Conservation (phyloP, 1,284 basidiomycete genomes). For the Tylopilus orsonianus region DNA sequence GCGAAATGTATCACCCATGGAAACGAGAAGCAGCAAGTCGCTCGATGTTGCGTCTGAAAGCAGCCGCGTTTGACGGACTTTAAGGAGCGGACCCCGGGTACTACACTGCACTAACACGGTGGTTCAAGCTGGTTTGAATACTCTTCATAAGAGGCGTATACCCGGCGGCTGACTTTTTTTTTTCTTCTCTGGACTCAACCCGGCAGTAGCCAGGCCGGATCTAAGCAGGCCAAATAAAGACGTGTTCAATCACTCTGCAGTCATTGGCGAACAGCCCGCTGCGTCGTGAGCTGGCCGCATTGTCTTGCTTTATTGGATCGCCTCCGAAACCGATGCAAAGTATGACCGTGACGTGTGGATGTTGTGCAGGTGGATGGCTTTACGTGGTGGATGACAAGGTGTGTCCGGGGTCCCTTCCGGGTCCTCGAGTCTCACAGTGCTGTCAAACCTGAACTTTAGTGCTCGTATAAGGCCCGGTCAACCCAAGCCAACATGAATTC, state of each 20-base stretch:
- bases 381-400: slow-evolving; percentile 24
- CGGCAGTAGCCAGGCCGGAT: slow-evolving; percentile 1
- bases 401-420: slow-evolving; percentile 34
- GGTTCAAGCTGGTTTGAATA: slow-evolving; percentile 2
- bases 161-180: slow-evolving; percentile 5
- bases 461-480: slow-evolving; percentile 37
- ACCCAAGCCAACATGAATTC: slow-evolving; percentile 36
- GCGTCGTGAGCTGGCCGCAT: slow-evolving; percentile 8
- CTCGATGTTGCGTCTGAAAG: not conserved
- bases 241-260: slow-evolving; percentile 6
- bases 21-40: slow-evolving; percentile 1
- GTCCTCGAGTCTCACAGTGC: slow-evolving; percentile 19
- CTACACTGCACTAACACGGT: slow-evolving; percentile 18
- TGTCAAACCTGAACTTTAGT: slow-evolving; percentile 31
- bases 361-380: not conserved
- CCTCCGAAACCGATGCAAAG: not conserved
- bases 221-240: slow-evolving; percentile 4
- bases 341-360: slow-evolving; percentile 7
- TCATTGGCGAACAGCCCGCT: not conserved
- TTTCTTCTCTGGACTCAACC: not conserved
- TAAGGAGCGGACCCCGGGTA: slow-evolving; percentile 37
- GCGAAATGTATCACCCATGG: slow-evolving; percentile 5
- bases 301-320: slow-evolving; percentile 3
- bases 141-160: not conserved
- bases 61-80: slow-evolving; percentile 26